Conservation (phyloP, 768 basidiomycete species). For the Hygrophoropsis aurantiaca region DNA sequence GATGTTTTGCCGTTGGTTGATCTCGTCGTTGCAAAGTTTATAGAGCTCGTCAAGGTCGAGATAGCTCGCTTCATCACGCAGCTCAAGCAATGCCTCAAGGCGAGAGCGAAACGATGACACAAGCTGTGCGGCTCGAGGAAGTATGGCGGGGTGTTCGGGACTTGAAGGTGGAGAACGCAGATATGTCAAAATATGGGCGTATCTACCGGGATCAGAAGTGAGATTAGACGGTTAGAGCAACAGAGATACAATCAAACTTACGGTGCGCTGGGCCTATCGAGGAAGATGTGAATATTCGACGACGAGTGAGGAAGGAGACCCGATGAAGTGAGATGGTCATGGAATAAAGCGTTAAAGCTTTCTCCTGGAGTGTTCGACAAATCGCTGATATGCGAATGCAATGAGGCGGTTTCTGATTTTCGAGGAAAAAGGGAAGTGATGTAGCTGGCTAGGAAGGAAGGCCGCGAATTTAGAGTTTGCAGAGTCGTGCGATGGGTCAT, state of each 20-base stretch:
- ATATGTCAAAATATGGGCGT: conserved; percentile 68
- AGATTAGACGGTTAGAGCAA: conserved; percentile 1
- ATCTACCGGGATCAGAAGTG: conserved; percentile 41
- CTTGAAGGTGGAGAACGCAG: conserved; percentile 57
- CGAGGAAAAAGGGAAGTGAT: conserved; percentile 44
- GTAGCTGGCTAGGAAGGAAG: conserved; percentile 65
- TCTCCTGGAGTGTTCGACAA: conserved; percentile 16
- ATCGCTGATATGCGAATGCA: conserved; percentile 54
- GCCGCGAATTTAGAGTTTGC: conserved; percentile 63
- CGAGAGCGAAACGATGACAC: conserved; percentile 43
- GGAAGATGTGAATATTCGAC: conserved; percentile 64
- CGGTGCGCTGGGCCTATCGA: conserved; percentile 80
- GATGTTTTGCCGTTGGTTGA: conserved; percentile 49
- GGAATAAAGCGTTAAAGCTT: conserved; percentile 52
- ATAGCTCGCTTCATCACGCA: conserved; percentile 77
- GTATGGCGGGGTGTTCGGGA: conserved; percentile 45
- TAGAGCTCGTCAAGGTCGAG: conserved; percentile 68
- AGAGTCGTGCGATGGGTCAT: conserved; percentile 64
- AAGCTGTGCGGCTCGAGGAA: conserved; percentile 63
- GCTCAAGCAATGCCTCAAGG: conserved; percentile 67
- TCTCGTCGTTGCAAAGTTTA: conserved; percentile 66
- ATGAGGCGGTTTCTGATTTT: conserved; percentile 50
- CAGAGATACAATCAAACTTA: conserved; percentile 39
- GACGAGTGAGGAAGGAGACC: conserved; percentile 49
- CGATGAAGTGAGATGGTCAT: conserved; percentile 61